Conservation (phyloP, 495 filamentous ascomycete genomes). For the Penicillium parvum region DNA sequence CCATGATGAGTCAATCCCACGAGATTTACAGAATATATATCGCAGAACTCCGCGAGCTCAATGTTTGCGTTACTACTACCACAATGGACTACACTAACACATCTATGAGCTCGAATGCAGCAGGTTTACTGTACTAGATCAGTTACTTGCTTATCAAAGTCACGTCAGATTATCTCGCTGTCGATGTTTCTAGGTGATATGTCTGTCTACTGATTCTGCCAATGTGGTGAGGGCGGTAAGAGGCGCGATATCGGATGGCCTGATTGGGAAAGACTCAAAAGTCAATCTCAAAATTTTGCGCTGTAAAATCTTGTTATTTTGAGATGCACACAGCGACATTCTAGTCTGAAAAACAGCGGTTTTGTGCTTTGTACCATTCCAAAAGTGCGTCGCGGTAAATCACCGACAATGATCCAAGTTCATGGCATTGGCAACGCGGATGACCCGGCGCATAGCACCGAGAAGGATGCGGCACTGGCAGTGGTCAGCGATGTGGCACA, state of each 20-base stretch:
- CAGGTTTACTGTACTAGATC: no score
- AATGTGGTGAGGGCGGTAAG: constrained; percentile 11
- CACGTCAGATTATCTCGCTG: no score
- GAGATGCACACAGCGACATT: not conserved
- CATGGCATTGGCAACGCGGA: constrained; percentile 10
- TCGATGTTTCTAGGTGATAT: not conserved
- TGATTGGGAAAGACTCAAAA: constrained; percentile 18
- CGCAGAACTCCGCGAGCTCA: no score
- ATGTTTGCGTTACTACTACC: no score
- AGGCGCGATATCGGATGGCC: constrained; percentile 17
- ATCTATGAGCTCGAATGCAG: no score
- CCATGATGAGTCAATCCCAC: no score
- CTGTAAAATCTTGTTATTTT: not conserved
- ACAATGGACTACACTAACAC: no score
- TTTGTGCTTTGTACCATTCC: not conserved
- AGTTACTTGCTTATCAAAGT: no score
- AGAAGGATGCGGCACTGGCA: constrained; percentile 44
- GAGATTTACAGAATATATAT: no score
- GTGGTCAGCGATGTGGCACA: constrained; percentile 49
- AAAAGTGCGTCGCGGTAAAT: not conserved
- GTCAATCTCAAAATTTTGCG: constrained; percentile 4
- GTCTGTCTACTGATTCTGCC: not conserved
- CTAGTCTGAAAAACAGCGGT: no score
- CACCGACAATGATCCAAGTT: constrained; percentile 19
- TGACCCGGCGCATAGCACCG: constrained; percentile 17